Percentiles rank a stretch among this genome's conserved stretches.
phyloP scores from a whole-genome alignment of 1,139 yeast genomes.

The Candida tropicalis region DNA sequence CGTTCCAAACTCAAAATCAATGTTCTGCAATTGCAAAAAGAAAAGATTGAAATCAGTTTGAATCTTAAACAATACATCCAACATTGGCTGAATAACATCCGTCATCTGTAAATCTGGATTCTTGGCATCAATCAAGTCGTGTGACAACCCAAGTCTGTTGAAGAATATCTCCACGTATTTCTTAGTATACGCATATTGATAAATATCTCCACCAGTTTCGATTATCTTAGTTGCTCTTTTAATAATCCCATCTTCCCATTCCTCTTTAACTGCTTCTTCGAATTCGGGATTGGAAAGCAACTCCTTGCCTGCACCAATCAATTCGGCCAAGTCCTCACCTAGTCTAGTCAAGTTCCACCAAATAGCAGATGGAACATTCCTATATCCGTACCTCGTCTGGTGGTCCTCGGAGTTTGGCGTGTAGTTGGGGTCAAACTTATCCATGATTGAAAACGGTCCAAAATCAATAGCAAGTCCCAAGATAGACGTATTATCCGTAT shows the following conservation, averaged over 20 bases:
- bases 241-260: slow-evolving; percentile 54
- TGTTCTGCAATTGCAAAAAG: slow-evolving; percentile 62
- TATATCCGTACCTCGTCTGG: slow-evolving; percentile 69
- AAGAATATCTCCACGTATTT: slow-evolving; percentile 62
- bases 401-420: slow-evolving; percentile 93
- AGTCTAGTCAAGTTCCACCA: slow-evolving; percentile 93
- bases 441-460: slow-evolving; percentile 94
- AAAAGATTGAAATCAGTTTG: slow-evolving; percentile 81
- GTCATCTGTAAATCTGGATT: slow-evolving; percentile 41
- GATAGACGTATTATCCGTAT: slow-evolving; percentile 91
- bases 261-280: slow-evolving; percentile 41
- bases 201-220: slow-evolving; percentile 65
- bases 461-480: slow-evolving; percentile 87
- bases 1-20: slow-evolving; percentile 21
- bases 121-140: slow-evolving; percentile 36
- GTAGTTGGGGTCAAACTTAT: slow-evolving; percentile 75
- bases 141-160: slow-evolving; percentile 65
- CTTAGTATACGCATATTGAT: slow-evolving; percentile 60
- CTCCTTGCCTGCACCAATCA: slow-evolving; percentile 69
- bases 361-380: slow-evolving; percentile 79
- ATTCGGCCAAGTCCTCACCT: slow-evolving; percentile 82
- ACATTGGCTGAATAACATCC: slow-evolving; percentile 59
- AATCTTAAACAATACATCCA: slow-evolving; percentile 61
- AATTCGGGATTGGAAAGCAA: slow-evolving; percentile 44
- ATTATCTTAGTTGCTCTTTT: slow-evolving; percentile 68